Base-by-base conservation (phyloP, 2,329 filamentous ascomycete species). In the Stagonosporopsis tanaceti region DNA sequence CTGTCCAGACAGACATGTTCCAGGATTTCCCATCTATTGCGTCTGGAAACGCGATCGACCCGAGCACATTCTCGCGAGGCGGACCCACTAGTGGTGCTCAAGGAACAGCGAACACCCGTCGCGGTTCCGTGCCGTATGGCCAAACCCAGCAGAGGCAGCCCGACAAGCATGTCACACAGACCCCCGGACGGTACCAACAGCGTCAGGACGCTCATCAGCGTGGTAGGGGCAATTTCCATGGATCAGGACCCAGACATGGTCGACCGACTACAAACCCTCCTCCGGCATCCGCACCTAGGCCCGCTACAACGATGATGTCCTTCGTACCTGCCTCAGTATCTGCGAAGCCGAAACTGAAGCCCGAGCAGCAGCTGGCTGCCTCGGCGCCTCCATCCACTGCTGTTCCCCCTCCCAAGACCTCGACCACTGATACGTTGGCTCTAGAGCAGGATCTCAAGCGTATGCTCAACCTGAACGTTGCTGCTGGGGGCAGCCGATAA, bases 381-480 rank as follows among this genome's bases (percentile, higher is more conserved):
- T 64, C 67, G 37, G 53, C 65, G 14, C 62, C 63, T 30, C 52
- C 67, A 27, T 50, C 60, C 8, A 37, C 62, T 15, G 52, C 62
- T 37, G 38, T 59, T 32, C 57, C 66, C 35, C 56, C 67, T 40
- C 59, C 61, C 34, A 63, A 61, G 46, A 60, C 50, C 37, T 57
- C 64, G 6, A 52, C 62, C 15, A 46, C 63, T 35, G 61, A 72
- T 53, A 64, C 65, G 6, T 60, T 65, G 53, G 61, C 71, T 61
- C 60, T 76, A 51, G 73, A 75, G 63, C 68, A 75, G 63, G 67
- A 76, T 53, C 63, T 76, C 45, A 76, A 75, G 62, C 72, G 72
- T 27, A 59, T 76, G 63, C 71, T 76, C 47, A 76, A 76, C 53
- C 56, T 76, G 25, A 67, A 66, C 30, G 45, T 63, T 32, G 46